Evolutionary conservation across 257 asterid species (phyloP).

Genomic region (Plantago major): DNA sequence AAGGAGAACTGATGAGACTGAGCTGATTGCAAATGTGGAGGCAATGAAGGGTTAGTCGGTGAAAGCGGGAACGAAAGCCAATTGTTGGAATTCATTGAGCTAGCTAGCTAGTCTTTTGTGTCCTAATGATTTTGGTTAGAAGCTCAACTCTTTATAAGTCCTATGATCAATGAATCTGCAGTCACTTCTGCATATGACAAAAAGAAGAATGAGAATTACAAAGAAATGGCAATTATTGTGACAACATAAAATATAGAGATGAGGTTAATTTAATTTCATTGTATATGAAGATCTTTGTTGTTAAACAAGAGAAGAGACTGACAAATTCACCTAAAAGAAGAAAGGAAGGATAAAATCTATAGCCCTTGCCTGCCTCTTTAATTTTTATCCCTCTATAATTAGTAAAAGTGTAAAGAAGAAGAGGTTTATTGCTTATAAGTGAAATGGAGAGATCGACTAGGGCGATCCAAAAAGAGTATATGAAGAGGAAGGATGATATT

Average conservation of each 20-base stretch:
- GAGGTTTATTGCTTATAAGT: neutral
- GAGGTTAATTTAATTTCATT: neutral
- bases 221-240: slow-evolving; percentile 22
- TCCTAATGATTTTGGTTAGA: slow-evolving; percentile 13
- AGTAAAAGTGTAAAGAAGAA: neutral
- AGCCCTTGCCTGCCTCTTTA: slow-evolving; percentile 11
- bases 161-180: neutral
- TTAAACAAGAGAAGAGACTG: slow-evolving; percentile 19
- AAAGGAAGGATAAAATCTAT: slow-evolving; percentile 14
- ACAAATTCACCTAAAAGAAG: slow-evolving; percentile 35
- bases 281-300: neutral
- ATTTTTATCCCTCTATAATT: slow-evolving; percentile 22
- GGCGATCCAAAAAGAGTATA: slow-evolving; percentile 18
- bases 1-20: slow-evolving; percentile 59
- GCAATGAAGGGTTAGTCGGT: slow-evolving; percentile 51
- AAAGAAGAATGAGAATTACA: slow-evolving; percentile 16
- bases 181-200: slow-evolving; percentile 38
- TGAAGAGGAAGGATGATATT: slow-evolving; percentile 27
- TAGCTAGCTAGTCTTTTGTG: slow-evolving; percentile 6
- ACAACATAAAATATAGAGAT: slow-evolving; percentile 16
- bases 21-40: slow-evolving; percentile 43
- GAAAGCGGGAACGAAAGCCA: slow-evolving; percentile 90
- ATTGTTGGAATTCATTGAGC: slow-evolving; percentile 70
- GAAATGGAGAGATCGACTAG: slow-evolving; percentile 1
- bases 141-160: neutral